These are phyloP conservation scores for Neonectria punicea DNA, from an alignment of 2,329 filamentous ascomycete genomes.

Conservation along the genomic window DNA sequence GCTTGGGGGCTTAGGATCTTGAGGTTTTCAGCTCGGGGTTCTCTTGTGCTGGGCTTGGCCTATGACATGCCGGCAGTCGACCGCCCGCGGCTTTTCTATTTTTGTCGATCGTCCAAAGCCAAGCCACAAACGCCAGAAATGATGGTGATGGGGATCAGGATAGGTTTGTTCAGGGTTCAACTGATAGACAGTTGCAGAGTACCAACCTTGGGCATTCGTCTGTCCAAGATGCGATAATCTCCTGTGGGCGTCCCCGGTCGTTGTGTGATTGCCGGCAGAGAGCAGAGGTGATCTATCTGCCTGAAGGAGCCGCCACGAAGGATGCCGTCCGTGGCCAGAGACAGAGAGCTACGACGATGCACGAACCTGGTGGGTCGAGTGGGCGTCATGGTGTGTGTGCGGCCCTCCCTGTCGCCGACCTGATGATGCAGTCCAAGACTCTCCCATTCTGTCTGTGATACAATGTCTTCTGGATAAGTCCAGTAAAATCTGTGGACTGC, in stretches of 20 bases:
- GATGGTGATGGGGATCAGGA: not conserved
- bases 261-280: not conserved
- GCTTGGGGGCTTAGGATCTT: not conserved
- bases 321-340: not conserved
- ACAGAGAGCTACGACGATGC: not conserved
- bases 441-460: not conserved
- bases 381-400: not conserved
- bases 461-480: not conserved
- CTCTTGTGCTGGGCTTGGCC: too few species aligned
- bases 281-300: not conserved
- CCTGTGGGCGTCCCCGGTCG: not conserved
- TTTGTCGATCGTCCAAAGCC: not conserved
- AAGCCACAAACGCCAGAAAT: not conserved
- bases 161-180: not conserved
- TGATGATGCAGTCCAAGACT: too few species aligned
- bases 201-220: not conserved
- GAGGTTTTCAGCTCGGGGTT: not conserved
- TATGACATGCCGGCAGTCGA: too few species aligned
- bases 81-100: not conserved
- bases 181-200: not conserved
- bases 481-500: too few species aligned
- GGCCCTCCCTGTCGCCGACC: not conserved
- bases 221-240: not conserved
- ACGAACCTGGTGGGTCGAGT: not conserved
- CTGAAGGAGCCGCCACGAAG: not conserved